Percentiles rank a stretch among this genome's conserved stretches.
Evolutionary conservation across 1,139 yeast genomes (phyloP).

Genomic region (Kodamaea sp.): DNA sequence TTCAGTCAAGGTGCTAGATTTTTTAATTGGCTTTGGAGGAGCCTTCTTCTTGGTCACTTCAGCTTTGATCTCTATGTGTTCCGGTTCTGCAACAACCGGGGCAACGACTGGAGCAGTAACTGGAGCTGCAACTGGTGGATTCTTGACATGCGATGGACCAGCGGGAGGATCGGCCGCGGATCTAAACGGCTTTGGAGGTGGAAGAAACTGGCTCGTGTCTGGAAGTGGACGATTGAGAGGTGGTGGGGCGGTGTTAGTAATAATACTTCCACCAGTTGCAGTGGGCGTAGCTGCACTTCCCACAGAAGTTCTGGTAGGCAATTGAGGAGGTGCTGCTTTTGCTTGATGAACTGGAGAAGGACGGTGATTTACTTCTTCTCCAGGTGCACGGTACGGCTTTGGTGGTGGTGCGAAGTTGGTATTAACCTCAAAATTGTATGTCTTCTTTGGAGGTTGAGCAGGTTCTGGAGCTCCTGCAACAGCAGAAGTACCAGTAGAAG

Average conservation of each 20-base stretch:
- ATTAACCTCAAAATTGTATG: constrained; percentile 16
- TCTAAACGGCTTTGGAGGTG: constrained; percentile 9
- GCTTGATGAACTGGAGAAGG: not conserved
- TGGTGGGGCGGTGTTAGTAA: not conserved
- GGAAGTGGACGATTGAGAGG: not conserved
- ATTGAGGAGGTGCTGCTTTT: constrained; percentile 5
- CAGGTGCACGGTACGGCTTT: constrained; percentile 18
- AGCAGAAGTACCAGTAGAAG: not conserved
- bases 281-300: not conserved
- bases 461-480: too few species aligned
- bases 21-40: constrained; percentile 43
- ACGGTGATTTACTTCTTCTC: not conserved
- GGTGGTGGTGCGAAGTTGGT: constrained; percentile 31
- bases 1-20: constrained; percentile 14
- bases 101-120: not conserved
- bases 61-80: not conserved
- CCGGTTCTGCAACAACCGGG: not conserved
- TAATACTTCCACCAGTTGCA: not conserved
- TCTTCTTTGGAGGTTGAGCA: not conserved
- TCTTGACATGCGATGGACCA: not conserved
- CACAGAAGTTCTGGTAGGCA: constrained; percentile 4
- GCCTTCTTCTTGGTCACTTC: constrained; percentile 20
- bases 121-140: not conserved
- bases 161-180: not conserved
- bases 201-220: constrained; percentile 6